phyloP scores from a whole-genome alignment of 805 yeast genomes.

The Yamadazyma sp. region DNA sequence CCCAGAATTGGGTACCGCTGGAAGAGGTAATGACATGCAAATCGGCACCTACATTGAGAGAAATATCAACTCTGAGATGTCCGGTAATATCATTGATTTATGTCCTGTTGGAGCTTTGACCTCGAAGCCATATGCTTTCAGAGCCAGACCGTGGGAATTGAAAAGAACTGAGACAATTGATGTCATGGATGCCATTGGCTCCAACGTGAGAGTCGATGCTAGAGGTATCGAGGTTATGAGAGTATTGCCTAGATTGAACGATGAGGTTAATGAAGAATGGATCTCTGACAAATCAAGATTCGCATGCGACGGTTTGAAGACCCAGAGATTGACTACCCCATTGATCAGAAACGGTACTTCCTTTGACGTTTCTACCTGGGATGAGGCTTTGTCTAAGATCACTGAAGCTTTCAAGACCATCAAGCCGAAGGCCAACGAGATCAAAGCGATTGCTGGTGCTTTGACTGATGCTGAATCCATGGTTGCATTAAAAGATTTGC shows the following conservation, averaged over 20 bases:
- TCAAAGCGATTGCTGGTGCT: conserved; percentile 82
- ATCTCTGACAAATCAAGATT: conserved; percentile 84
- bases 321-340: conserved; percentile 83
- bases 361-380: conserved; percentile 81
- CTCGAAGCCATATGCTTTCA: conserved; percentile 87
- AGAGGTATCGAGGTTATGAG: conserved; percentile 88
- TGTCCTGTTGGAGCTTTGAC: conserved; percentile 94
- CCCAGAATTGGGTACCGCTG: conserved; percentile 84
- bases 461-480: conserved; percentile 78
- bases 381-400: conserved; percentile 72
- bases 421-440: conserved; percentile 63
- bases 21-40: conserved; percentile 91
- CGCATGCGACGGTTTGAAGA: conserved; percentile 81
- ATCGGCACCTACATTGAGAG: conserved; percentile 87
- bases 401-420: conserved; percentile 58
- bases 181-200: conserved; percentile 80
- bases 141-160: conserved; percentile 91
- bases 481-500: conserved; percentile 77
- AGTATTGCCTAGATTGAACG: conserved; percentile 81
- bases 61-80: conserved; percentile 78
- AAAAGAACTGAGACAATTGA: conserved; percentile 86
- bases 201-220: conserved; percentile 80
- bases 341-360: conserved; percentile 66
- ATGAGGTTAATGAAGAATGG: conserved; percentile 90
- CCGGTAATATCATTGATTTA: conserved; percentile 83